Base-by-base conservation (phyloP, 805 yeast species). In the Teunomyces atbi region DNA sequence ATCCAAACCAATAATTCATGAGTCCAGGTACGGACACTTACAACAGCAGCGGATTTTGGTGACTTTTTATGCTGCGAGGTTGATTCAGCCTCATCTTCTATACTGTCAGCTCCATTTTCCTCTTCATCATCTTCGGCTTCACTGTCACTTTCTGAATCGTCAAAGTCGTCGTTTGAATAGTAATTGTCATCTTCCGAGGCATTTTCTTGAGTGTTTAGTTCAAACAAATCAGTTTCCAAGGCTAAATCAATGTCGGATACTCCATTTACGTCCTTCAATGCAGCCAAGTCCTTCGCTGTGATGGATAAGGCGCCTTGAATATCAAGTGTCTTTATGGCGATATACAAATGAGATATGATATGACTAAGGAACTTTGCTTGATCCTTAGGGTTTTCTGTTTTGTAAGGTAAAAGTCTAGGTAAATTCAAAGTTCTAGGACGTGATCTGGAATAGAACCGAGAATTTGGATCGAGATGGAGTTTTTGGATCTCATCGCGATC, bases 11-110 rank as follows among this genome's bases (percentile, higher is more conserved):
- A 77, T 51, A 92, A 73, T 61, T 90, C 97, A 45, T 85, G 83
- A 0, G 97, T 85, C 96, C 97, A 91, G 48, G 85, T 87, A 44
- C 84, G 77, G 6, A 89, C 84, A 38, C 83, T 77, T 5, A 86
- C 82, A 5, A 88, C 84, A 0, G 94, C 81, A 0, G 94, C 86
- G 1, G 89, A 81, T 53, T 78, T 75, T 2, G 86, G 81, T 1
- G 83, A 74, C 7, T 81, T 75, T 52, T 82, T 83, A 48, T 84
- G 83, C 40, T 83, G 83, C 66, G 38, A 72, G 52, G 74, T 69
- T 5, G 66, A 46, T 23, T 63, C 69, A 19, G 60, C 62, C 5
- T 59, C 56, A 23, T 60, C 68, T 30, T 64, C 71, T 2, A 61
- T 71, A 20, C 59, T 70, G n/a, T 58, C 66, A 3, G 53, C 55